Base-by-base conservation (phyloP, 768 basidiomycete genomes). In the Coprinopsis cinerea region DNA sequence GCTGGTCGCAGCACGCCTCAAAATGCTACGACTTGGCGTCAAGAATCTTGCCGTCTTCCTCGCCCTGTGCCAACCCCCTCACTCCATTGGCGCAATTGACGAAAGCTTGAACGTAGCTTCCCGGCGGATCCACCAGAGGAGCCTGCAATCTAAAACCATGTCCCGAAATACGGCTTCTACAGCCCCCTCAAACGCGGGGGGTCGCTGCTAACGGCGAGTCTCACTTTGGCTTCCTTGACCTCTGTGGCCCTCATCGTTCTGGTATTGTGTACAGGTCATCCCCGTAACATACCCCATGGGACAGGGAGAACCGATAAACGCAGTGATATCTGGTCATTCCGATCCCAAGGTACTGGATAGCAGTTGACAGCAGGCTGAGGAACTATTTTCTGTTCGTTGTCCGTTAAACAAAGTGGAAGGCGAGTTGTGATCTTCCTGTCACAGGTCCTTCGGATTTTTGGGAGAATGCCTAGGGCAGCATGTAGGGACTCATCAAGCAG, bases 391-490 rank as follows among this genome's bases (percentile, higher is more conserved):
- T 83, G 89, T 92, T 57, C 56, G 87, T 76, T 22, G 23, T 4
- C 34, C 11, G 10, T 5, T 25, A 22, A 30, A 24, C 25, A 23
- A 24, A 40, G 32, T 42, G 13, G 44, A 25, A 18, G 26, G 20
- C 17, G 25, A n/a, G 28, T 11, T n/a, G n/a, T n/a, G n/a, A n/a
- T n/a, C n/a, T n/a, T n/a, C n/a, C n/a, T n/a, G n/a, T n/a, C n/a
- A n/a, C 23, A 88, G 88, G 46, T 86, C 86, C 2, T 65, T 92
- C 49, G 76, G 82, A 13, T 85, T 87, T 63, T 75, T 81, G 20
- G 70, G 78, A 14, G 88, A 94, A 67, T 95, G 92, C 61, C 68
- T 95, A 23, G 93, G 92, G 1, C 89, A 93, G 59, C 82, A 86
- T 62, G 67, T 77, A 1, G 87, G 88, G 1, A 69, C 68, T 14